Evolutionary conservation across 2,329 filamentous ascomycete species (phyloP).

Genomic region (Alternaria ventricosa): DNA sequence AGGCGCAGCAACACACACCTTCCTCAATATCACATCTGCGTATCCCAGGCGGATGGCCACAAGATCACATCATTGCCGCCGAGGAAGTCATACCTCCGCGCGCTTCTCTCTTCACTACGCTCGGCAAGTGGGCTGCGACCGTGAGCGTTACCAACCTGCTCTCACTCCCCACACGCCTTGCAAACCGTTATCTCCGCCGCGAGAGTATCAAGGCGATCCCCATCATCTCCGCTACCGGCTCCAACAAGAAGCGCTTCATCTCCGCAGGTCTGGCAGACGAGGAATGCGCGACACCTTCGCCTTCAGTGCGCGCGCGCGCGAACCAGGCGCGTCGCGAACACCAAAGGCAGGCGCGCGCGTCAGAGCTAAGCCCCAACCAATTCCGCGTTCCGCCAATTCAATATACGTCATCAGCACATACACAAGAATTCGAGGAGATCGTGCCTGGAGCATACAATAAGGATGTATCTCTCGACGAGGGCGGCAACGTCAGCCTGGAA

Average conservation of each 20-base stretch:
- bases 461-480: not conserved
- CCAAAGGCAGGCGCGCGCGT: not conserved
- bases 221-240: conserved; percentile 25
- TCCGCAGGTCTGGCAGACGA: conserved; percentile 27
- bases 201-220: conserved; percentile 31
- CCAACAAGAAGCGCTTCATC: conserved; percentile 40
- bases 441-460: not conserved
- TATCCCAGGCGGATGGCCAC: conserved; percentile 29
- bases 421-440: not conserved
- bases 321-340: conserved; percentile 12
- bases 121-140: conserved; percentile 20
- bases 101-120: conserved; percentile 22
- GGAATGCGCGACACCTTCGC: conserved; percentile 20
- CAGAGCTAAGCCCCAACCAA: not conserved
- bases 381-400: not conserved
- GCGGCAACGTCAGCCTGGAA: not conserved
- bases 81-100: not conserved
- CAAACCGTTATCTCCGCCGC: conserved; percentile 16
- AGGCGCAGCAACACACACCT: conserved; percentile 14
- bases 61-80: not conserved
- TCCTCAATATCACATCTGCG: not conserved
- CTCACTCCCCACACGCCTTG: conserved; percentile 16
- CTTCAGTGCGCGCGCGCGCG: conserved; percentile 11
- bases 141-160: conserved; percentile 17
- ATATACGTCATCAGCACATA: not conserved